phyloP scores from a whole-genome alignment of 2,329 filamentous ascomycete species.

The Sporothrix inflata region DNA sequence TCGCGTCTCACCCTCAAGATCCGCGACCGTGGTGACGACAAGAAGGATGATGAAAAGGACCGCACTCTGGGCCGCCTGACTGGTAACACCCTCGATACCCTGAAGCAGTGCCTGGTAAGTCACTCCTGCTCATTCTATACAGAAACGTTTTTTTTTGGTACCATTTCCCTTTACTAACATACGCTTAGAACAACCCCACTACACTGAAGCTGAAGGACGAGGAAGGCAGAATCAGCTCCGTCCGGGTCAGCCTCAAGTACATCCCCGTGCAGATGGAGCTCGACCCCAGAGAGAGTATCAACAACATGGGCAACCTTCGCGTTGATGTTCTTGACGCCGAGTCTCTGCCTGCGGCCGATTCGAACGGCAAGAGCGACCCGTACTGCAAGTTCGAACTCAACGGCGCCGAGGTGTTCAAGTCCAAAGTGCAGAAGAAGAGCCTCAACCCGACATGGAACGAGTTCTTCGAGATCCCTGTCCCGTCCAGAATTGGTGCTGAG shows the following conservation, averaged over 20 bases:
- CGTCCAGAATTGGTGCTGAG: slow-evolving; percentile 81
- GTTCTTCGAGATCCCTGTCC: slow-evolving; percentile 81
- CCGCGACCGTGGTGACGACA: slow-evolving; percentile 72
- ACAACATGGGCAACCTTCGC: slow-evolving; percentile 94
- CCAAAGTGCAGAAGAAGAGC: slow-evolving; percentile 95
- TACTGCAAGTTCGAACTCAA: slow-evolving; percentile 95
- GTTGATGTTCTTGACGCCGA: slow-evolving; percentile 89
- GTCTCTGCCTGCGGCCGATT: slow-evolving; percentile 89
- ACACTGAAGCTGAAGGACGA: slow-evolving; percentile 77
- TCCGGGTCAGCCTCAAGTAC: slow-evolving; percentile 93
- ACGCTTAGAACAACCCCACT: slow-evolving; percentile 78
- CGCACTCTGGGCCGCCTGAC: slow-evolving; percentile 75
- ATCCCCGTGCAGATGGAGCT: slow-evolving; percentile 92
- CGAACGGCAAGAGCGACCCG: slow-evolving; percentile 95
- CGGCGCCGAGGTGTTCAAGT: slow-evolving; percentile 89
- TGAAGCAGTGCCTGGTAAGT: slow-evolving; percentile 83
- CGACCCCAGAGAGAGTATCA: slow-evolving; percentile 94
- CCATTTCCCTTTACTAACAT: slow-evolving; percentile 2
- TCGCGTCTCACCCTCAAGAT: slow-evolving; percentile 89
- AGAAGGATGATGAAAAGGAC: slow-evolving; percentile 71
- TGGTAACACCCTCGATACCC: slow-evolving; percentile 81
- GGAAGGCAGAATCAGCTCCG: slow-evolving; percentile 73
- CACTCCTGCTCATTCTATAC: background rate
- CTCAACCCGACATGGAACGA: slow-evolving; percentile 95
- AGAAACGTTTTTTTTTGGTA: background rate